Evolutionary conservation across 345 rosid species (phyloP), one percentile per base, ranked within the genome.

Genomic region (Corchorus capsularis): DNA sequence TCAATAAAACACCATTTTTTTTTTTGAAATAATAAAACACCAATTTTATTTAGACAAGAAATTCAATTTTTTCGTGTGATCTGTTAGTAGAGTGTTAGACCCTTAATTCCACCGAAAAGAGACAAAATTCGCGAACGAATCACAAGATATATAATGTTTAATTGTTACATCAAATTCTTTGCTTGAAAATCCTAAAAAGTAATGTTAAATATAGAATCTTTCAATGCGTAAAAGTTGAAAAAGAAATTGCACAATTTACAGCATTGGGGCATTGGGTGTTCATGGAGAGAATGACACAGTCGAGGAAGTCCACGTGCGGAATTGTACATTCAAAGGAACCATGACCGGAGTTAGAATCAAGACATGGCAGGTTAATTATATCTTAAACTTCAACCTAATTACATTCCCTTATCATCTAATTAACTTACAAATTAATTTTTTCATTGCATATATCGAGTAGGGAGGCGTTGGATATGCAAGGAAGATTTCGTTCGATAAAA

Each of bases 291-390:
- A 67, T n/a, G 63, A 55, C 50, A 55, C 49, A 12, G 63, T 71
- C 1, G 75, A 71, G n/a, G 75, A 71, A 71, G 19, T 71, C 9
- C 63, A 55, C 19, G 75, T 71, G 63, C 34, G 63, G 50, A 55
- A 71, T 71, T 71, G 22, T 71, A 69, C 64, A 4, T 67, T 52
- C 35, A 55, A 71, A 55, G 63, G 49, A 54, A 55, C 75, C 52
- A 17, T 55, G 75, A 71, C 27, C 4, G 75, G 75, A 39, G 63
- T 55, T 12, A 35, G 75, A 55, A 55, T 71, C n/a, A 71, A 71
- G 52, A 71, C 75, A 71, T 71, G 75, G 75, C 75, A 71, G 75
- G 75, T 71, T 11, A 4, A 41, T 39, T 39, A 9, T 6, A 63
- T 43, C 4, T 19, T 65, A 4, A 11, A 41, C 41, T 4, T 49